phyloP scores from a whole-genome alignment of 306 rosid species.

The Quercus wislizeni region DNA sequence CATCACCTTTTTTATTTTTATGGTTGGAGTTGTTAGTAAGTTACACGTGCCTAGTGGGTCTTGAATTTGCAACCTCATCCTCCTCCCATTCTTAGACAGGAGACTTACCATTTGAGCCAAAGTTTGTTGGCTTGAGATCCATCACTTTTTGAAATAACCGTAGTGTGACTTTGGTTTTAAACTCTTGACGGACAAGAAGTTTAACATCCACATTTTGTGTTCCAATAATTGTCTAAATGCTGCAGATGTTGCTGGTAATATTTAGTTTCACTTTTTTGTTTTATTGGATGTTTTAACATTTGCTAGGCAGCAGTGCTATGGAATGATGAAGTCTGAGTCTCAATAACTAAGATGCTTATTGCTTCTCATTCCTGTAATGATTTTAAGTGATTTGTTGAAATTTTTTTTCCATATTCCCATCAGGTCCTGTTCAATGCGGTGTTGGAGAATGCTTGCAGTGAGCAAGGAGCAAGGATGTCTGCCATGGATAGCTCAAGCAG shows the following conservation, averaged over 20 bases:
- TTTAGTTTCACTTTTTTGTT: neutral
- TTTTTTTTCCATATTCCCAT: neutral
- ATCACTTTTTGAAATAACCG: neutral
- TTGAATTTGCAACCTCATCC: too few species aligned
- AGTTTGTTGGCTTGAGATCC: neutral
- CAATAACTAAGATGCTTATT: neutral
- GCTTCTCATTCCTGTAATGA: neutral
- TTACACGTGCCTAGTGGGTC: too few species aligned
- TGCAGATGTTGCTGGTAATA: neutral
- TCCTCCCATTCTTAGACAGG: too few species aligned
- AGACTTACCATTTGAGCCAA: too few species aligned
- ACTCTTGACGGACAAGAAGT: too few species aligned
- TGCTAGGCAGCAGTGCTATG: neutral
- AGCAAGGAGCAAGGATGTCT: constrained; percentile 99
- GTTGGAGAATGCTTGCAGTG: constrained; percentile 99
- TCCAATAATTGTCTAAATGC: neutral
- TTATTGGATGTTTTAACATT: neutral
- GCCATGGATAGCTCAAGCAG: constrained; percentile 99
- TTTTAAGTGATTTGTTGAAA: neutral
- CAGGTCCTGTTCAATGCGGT: constrained; percentile 91
- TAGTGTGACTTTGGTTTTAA: too few species aligned
- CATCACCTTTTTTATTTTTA: too few species aligned
- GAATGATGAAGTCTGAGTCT: neutral
- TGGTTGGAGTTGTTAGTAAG: too few species aligned
- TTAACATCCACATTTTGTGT: neutral